Percentiles rank a stretch among this genome's conserved stretches.
Conservation (phyloP, 2,329 filamentous ascomycete species). For the Hypoxylon sp. region DNA sequence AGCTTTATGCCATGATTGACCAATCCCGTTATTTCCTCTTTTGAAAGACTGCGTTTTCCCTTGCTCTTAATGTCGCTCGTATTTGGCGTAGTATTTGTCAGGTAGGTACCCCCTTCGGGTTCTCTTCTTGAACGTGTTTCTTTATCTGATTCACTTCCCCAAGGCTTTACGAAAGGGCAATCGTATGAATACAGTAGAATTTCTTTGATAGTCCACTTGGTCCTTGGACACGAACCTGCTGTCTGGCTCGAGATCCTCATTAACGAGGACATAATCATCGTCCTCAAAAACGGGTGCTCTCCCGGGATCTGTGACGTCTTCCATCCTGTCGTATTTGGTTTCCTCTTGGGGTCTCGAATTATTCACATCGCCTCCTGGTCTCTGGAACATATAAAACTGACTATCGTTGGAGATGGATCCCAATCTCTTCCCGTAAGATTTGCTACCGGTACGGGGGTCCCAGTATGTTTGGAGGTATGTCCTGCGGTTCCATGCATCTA, state of each 20-base stretch:
- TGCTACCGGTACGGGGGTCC: conserved; percentile 3
- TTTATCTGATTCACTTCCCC: not conserved
- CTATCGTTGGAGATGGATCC: conserved; percentile 3
- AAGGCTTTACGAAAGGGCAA: not conserved
- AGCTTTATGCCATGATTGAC: not conserved
- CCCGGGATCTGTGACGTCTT: not conserved
- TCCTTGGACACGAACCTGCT: not conserved
- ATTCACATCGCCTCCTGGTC: not conserved
- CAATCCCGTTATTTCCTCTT: not conserved
- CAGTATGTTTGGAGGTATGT: conserved; percentile 26
- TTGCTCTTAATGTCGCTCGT: not conserved
- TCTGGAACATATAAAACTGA: not conserved
- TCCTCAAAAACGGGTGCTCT: not conserved
- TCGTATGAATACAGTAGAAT: not conserved
- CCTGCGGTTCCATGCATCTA: conserved; percentile 30
- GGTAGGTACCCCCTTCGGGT: not conserved
- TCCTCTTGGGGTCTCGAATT: too few species aligned
- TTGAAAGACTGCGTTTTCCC: not conserved
- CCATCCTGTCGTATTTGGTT: not conserved
- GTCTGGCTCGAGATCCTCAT: not conserved
- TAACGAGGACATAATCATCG: not conserved
- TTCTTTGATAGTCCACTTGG: not conserved
- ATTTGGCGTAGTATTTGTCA: not conserved
- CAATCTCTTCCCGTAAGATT: not conserved
- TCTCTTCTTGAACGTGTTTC: not conserved